A percentile compares a stretch with the other conserved stretches of the same genome.
These are phyloP conservation scores for Mycena floridula DNA, from an alignment of 768 basidiomycete genomes.

Conservation along the genomic window DNA sequence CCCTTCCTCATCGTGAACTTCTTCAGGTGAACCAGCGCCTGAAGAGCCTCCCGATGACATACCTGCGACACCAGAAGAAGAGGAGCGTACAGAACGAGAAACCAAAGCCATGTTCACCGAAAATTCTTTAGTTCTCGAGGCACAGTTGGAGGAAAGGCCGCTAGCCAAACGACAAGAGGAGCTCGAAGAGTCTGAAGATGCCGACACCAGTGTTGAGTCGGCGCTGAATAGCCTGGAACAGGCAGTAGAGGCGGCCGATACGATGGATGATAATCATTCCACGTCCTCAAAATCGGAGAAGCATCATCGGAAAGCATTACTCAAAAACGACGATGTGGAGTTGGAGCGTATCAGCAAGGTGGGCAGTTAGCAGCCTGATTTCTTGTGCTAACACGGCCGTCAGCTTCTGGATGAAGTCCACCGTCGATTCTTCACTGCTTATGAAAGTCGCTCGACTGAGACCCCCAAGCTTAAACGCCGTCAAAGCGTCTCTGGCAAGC, in stretches of 20 bases:
- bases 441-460: constrained; percentile 38
- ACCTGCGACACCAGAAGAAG: constrained; percentile 26
- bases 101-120: constrained; percentile 56
- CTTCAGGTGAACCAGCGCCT: constrained; percentile 17
- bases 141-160: constrained; percentile 81
- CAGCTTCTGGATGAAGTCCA: constrained; percentile 88
- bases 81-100: constrained; percentile 36
- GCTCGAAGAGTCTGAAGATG: constrained; percentile 42
- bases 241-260: constrained; percentile 8
- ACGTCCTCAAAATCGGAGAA: constrained; percentile 31
- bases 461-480: constrained; percentile 22
- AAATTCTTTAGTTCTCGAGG: constrained; percentile 74
- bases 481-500: constrained; percentile 19
- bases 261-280: constrained; percentile 5
- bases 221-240: constrained; percentile 7
- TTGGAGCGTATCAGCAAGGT: constrained; percentile 74
- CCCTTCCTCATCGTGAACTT: constrained; percentile 6
- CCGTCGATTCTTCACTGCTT: constrained; percentile 62
- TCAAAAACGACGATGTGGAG: constrained; percentile 87
- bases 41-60: constrained; percentile 9
- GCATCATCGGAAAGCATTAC: constrained; percentile 57
- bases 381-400: constrained; percentile 1
- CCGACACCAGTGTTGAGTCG: constrained; percentile 14
- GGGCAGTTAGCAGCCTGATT: constrained; percentile 12
- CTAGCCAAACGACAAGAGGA: constrained; percentile 85